Evolutionary conservation across 1,284 basidiomycete species (phyloP).

Genomic region (Pseudozyma pruni): DNA sequence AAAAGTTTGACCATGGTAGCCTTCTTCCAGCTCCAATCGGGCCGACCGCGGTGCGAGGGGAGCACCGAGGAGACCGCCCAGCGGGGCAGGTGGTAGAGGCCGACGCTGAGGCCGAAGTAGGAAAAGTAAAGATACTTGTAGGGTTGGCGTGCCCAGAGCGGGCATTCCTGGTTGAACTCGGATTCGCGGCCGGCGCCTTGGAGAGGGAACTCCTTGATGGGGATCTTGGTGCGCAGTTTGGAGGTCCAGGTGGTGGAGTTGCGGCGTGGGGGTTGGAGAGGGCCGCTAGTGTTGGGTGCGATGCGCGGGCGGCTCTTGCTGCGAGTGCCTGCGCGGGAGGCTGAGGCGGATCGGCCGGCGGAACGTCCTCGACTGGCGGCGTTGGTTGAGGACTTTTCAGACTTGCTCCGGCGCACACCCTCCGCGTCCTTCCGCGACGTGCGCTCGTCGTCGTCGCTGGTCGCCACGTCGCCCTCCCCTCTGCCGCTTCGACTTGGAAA

Average conservation of each 20-base stretch:
- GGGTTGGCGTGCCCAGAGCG: conserved; percentile 59
- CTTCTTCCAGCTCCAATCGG: conserved; percentile 60
- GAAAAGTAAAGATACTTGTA: conserved; percentile 58
- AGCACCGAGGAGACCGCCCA: conserved; percentile 49
- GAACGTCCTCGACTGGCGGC: conserved; percentile 3
- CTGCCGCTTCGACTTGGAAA: conserved; percentile 2
- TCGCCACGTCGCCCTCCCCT: too few relatives aligned
- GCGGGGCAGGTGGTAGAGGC: conserved; percentile 49
- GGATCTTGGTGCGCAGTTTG: conserved; percentile 45
- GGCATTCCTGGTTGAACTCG: conserved; percentile 57
- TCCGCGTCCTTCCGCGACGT: neutral
- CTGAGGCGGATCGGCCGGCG: conserved; percentile 20
- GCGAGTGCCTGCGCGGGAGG: conserved; percentile 16
- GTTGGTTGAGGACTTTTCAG: conserved; percentile 10
- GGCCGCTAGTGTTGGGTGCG: conserved; percentile 2
- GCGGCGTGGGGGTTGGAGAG: conserved; percentile 12
- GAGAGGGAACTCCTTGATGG: conserved; percentile 58
- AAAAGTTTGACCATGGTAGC: conserved; percentile 57
- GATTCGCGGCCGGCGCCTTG: conserved; percentile 55
- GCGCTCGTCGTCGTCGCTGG: too few relatives aligned
- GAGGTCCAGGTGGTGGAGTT: conserved; percentile 40
- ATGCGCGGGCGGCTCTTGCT: conserved; percentile 11
- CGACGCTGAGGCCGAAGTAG: conserved; percentile 59
- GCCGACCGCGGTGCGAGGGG: conserved; percentile 43
- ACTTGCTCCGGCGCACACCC: conserved; percentile 16